Base-by-base conservation (phyloP, 2,329 filamentous ascomycete species). In the Mariannaea elegans region DNA sequence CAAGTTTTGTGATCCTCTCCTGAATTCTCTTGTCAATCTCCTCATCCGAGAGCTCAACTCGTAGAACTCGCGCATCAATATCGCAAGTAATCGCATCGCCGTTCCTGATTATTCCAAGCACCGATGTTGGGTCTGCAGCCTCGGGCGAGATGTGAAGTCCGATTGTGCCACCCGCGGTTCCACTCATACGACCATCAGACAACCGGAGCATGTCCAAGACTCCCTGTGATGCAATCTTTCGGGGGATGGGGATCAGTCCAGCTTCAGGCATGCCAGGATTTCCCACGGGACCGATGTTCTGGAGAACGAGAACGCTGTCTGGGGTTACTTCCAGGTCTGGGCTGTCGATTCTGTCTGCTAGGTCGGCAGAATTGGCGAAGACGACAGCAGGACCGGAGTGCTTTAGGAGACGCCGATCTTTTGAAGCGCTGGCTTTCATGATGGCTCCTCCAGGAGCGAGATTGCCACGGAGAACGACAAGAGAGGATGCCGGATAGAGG, bases 191-290 rank as follows among this genome's bases (percentile, higher is more conserved):
- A 0, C 94, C 94, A 70, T 97, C 94, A 0, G 93, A 97, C 29
- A 97, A 84, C 2, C 97, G 82, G 3, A 95, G 87, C 74, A 97
- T 89, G 62, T 97, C 95, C 13, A 81, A 84, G 4, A 97, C 84
- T 8, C 90, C 90, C 1, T 87, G 87, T 0, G 90, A 87, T 0
- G 91, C 92, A 27, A 90, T 87, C 49, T 94, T 93, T 71, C 94
- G 91, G 14, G 97, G 87, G 21, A 86, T 85, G 0, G 83, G 83
- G 1, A 86, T 78, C 23, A 85, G 72, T 0, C 83, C 83, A 56
- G 95, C 93, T 76, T 97, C 94, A 1, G 93, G 94, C 94, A 97
- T 97, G 12, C 94, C 94, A 0, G 94, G 94, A 2, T 92, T 93
- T 18, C 93, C 93, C 52, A 95, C 92, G 0, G 93, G 94, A 0